These are phyloP conservation scores for Xanthoconium separans DNA, from an alignment of 1,284 basidiomycete species.

Conservation along the genomic window DNA sequence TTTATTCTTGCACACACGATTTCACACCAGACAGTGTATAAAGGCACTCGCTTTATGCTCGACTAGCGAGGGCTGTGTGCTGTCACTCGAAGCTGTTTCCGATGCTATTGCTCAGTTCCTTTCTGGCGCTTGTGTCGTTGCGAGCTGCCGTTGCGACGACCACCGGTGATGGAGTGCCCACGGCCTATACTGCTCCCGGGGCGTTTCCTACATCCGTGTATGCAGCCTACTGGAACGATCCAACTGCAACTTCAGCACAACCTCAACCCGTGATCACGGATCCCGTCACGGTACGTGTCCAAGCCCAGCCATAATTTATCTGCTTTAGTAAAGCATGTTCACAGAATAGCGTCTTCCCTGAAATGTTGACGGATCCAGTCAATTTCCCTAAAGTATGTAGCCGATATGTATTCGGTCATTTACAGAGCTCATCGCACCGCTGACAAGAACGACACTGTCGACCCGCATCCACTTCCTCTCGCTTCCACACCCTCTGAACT, in stretches of 20 bases:
- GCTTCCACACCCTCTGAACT: conserved; percentile 39
- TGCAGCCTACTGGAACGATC: conserved; percentile 33
- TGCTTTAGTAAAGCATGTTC: not conserved
- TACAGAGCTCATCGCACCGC: not conserved
- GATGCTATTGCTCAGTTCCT: no score
- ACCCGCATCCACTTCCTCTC: conserved; percentile 60
- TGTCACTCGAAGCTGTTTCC: no score
- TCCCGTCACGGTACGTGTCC: conserved; percentile 49
- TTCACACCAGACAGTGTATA: conserved; percentile 8
- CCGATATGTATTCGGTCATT: conserved; percentile 19
- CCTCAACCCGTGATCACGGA: conserved; percentile 70
- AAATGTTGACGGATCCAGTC: conserved; percentile 24
- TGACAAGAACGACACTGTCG: conserved; percentile 49
- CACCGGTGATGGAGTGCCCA: not conserved
- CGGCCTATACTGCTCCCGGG: conserved; percentile 55
- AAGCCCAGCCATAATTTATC: not conserved
- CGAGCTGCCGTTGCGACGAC: not conserved
- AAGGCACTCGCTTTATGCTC: not conserved
- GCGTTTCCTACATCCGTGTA: conserved; percentile 59
- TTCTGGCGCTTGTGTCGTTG: not conserved
- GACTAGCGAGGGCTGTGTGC: no score
- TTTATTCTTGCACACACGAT: not conserved
- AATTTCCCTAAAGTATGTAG: conserved; percentile 45
- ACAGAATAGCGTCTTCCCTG: conserved; percentile 59
- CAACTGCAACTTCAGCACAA: conserved; percentile 64